These are phyloP conservation scores for Parietaria judaica DNA, from an alignment of 306 rosid species.

Conservation along the genomic window DNA sequence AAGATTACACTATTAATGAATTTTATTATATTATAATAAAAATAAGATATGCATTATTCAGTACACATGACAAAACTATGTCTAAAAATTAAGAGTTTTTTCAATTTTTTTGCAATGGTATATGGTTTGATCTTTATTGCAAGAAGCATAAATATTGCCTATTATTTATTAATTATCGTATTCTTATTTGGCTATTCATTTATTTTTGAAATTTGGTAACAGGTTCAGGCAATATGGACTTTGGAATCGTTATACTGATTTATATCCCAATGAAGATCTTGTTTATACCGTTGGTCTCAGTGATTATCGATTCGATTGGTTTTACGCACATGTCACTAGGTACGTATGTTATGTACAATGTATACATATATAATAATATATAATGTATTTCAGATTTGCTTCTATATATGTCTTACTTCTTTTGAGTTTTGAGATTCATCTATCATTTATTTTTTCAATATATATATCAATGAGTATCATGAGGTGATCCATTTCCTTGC, in stretches of 20 bases:
- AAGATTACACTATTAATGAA: too few relatives aligned
- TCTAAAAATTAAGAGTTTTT: too few relatives aligned
- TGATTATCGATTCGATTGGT: conserved; percentile 18
- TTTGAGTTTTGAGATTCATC: background rate
- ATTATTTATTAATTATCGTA: background rate
- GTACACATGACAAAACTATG: too few relatives aligned
- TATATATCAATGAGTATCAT: too few relatives aligned
- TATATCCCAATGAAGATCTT: conserved; percentile 20
- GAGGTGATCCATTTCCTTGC: too few relatives aligned
- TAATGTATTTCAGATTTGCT: background rate
- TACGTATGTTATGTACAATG: background rate
- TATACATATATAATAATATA: background rate
- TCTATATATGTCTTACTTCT: background rate
- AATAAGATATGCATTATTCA: too few relatives aligned
- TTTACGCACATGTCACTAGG: conserved; percentile 26
- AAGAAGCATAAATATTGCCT: background rate
- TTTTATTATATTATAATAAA: too few relatives aligned
- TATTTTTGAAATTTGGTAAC: background rate
- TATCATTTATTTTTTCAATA: too few relatives aligned
- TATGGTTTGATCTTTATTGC: too few relatives aligned
- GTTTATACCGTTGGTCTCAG: conserved; percentile 15
- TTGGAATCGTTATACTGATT: conserved; percentile 29
- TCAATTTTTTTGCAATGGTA: too few relatives aligned
- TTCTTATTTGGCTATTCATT: background rate
- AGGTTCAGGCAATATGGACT: conserved; percentile 32